Conservation (phyloP, 2,329 filamentous ascomycete species). For the Colletotrichum sp. region DNA sequence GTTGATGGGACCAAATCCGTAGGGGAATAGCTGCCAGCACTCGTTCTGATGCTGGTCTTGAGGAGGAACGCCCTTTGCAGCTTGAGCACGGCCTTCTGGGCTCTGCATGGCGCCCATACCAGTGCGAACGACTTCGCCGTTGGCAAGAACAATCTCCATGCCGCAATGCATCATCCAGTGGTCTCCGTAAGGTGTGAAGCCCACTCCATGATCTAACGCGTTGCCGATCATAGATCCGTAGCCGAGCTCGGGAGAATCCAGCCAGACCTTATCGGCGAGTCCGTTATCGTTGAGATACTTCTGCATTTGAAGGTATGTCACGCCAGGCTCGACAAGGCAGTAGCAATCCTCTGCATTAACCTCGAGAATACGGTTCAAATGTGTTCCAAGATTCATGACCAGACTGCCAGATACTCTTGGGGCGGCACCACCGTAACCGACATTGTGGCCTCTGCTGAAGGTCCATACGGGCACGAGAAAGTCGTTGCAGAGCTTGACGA, state of each 20-base stretch:
- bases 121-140: conserved; percentile 48
- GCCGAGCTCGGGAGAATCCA: conserved; percentile 46
- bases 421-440: conserved; percentile 61
- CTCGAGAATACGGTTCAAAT: conserved; percentile 58
- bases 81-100: conserved; percentile 35
- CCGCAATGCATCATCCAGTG: conserved; percentile 44
- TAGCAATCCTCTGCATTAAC: conserved; percentile 54
- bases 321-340: conserved; percentile 59
- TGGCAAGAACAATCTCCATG: conserved; percentile 50
- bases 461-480: conserved; percentile 52
- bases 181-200: conserved; percentile 47
- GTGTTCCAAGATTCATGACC: conserved; percentile 53
- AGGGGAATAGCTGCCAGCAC: conserved; percentile 39
- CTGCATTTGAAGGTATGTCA: conserved; percentile 56
- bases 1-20: conserved; percentile 42
- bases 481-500: conserved; percentile 50
- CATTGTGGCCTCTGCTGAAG: conserved; percentile 52
- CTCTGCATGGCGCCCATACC: conserved; percentile 48
- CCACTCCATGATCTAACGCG: conserved; percentile 48
- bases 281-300: conserved; percentile 49
- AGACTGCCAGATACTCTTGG: conserved; percentile 57
- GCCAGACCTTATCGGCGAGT: conserved; percentile 43
- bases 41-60: conserved; percentile 30
- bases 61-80: conserved; percentile 36
- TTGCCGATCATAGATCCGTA: conserved; percentile 50